Evolutionary conservation across 192 early-diverging fungal species (phyloP).

Genomic region (Coemansia sp.): DNA sequence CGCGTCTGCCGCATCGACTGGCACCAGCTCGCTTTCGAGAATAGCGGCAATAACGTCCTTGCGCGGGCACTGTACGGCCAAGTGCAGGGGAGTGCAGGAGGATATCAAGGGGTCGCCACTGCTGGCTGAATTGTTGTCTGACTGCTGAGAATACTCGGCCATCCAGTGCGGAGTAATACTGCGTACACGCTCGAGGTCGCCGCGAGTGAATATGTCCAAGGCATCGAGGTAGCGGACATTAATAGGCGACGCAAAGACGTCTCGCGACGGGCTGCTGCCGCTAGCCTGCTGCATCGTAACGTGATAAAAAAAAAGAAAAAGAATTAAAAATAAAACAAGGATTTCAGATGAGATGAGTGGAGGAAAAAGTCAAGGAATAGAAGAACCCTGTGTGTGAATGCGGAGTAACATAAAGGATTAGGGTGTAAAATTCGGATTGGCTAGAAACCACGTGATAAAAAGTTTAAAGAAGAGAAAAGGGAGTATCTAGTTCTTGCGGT

Average conservation of each 20-base stretch:
- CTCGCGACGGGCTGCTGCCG: background rate
- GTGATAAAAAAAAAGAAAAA: background rate
- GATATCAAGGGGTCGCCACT: slow-evolving; percentile 24
- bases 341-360: background rate
- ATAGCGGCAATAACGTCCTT: slow-evolving; percentile 57
- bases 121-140: background rate
- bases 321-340: background rate
- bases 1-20: slow-evolving; percentile 56
- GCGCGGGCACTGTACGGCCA: slow-evolving; percentile 68
- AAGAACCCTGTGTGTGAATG: background rate
- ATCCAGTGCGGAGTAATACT: slow-evolving; percentile 40
- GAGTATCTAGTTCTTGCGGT: slow-evolving; percentile 7
- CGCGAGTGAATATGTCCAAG: slow-evolving; percentile 46
- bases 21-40: slow-evolving; percentile 51
- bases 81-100: slow-evolving; percentile 52
- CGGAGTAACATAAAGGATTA: background rate
- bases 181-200: slow-evolving; percentile 33
- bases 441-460: background rate
- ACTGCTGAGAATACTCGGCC: slow-evolving; percentile 25
- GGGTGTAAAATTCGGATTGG: no score
- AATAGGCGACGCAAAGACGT: background rate
- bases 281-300: background rate
- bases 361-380: background rate
- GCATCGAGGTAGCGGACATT: slow-evolving; percentile 40
- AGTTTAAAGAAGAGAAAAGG: background rate